Base-by-base conservation (phyloP, 768 basidiomycete species). In the Austroboletus eburneus region DNA sequence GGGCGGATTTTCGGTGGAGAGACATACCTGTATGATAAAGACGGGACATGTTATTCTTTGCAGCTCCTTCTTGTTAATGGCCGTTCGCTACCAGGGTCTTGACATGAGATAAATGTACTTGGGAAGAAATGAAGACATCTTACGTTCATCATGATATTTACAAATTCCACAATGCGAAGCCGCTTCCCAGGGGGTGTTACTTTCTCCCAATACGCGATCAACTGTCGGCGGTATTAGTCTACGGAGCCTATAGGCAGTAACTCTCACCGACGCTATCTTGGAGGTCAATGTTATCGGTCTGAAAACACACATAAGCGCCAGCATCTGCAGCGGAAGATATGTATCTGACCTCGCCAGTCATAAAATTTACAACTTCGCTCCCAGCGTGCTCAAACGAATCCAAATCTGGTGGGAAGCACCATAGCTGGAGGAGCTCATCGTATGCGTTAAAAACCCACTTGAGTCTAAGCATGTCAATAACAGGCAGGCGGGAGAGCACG, bases 301-400 rank as follows among this genome's bases (percentile, higher is more conserved):
- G 30, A 25, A 17, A 39, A 44, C 24, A 27, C 22, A 17, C 38
- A 45, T 55, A 21, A 50, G 35, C 22, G 7, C n/a, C 22, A 14
- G 8, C 32, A 39, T 44, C 46, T n/a, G 16, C 17, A 22, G 18
- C n/a, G 32, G 44, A 40, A 37, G 16, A 24, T 27, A 27, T 20
- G 16, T 18, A n/a, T 64, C 77, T 58, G 55, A 85, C 87, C 52
- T 72, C 63, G 39, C 82, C 79, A 17, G 79, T 70, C 48, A 82
- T 66, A 48, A 82, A 74, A 17, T 67, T 70, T 20, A 81, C 67
- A 17, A 77, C 68, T 58, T 87, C 85, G 48, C 73, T 77, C 20
- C 75, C 77, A 2, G 79, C 78, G 42, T 85, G 79, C 51, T 89
- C 84, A 43, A 81, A 81, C 0, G 78, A 65, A 48, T 85, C 81